A percentile compares a stretch with the other conserved stretches of the same genome.
Conservation (phyloP, 345 rosid species). For the Brassica napus region DNA sequence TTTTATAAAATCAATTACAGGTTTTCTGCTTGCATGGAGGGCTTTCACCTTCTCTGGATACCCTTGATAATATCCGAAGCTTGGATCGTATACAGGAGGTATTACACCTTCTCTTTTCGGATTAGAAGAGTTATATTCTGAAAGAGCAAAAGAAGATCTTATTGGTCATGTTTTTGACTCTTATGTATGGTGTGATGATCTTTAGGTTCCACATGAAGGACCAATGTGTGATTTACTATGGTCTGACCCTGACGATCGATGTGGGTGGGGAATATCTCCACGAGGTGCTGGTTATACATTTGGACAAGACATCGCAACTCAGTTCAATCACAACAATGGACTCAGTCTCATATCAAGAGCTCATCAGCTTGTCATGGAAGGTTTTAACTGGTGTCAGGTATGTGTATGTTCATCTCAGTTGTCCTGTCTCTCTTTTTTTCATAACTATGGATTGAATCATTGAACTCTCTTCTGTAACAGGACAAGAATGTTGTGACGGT, state of each 20-base stretch:
- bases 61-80: constrained; percentile 77
- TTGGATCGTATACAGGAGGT: constrained; percentile 93
- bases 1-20: constrained; percentile 29
- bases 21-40: constrained; percentile 90
- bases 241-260: constrained; percentile 56
- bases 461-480: constrained; percentile 34
- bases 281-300: constrained; percentile 48
- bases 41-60: constrained; percentile 83
- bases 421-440: background rate
- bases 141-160: background rate
- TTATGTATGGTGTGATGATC: constrained; percentile 27
- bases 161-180: constrained; percentile 4
- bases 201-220: constrained; percentile 81
- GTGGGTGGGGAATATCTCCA: constrained; percentile 50
- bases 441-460: background rate
- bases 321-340: constrained; percentile 77
- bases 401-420: constrained; percentile 31
- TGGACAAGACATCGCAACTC: constrained; percentile 69
- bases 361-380: constrained; percentile 92
- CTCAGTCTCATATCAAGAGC: constrained; percentile 80
- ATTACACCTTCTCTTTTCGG: constrained; percentile 8
- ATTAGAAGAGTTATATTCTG: too few relatives aligned
- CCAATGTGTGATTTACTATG: constrained; percentile 88
- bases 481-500: constrained; percentile 82
- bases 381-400: constrained; percentile 90